phyloP scores from a whole-genome alignment of 2,329 filamentous ascomycete species.

The Sarocladium strictum region DNA sequence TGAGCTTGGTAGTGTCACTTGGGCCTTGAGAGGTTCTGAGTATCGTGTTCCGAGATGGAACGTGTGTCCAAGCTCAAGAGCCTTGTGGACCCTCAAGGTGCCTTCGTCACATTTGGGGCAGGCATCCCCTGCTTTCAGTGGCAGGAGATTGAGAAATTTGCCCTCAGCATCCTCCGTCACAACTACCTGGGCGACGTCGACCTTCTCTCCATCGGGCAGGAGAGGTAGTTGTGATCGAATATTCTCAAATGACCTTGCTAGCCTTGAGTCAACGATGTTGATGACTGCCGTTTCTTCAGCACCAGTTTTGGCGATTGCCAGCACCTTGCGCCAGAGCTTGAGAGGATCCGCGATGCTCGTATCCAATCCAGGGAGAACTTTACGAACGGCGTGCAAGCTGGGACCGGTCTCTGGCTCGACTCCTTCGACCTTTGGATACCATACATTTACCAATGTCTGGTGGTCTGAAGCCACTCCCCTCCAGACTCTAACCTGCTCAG shows the following conservation, averaged over 20 bases:
- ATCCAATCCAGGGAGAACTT: constrained; percentile 61
- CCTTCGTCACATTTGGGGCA: constrained; percentile 67
- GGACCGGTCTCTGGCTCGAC: constrained; percentile 14
- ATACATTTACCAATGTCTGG: constrained; percentile 62
- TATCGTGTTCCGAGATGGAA: constrained; percentile 92
- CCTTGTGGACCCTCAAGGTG: constrained; percentile 58
- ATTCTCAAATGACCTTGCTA: constrained; percentile 19
- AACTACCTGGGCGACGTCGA: constrained; percentile 7
- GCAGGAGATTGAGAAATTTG: constrained; percentile 52
- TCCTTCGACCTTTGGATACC: constrained; percentile 45
- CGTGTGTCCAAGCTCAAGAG: constrained; percentile 89
- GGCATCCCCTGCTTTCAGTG: constrained; percentile 58
- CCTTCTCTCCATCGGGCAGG: constrained; percentile 14
- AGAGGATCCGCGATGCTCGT: constrained; percentile 57
- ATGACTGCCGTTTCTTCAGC: constrained; percentile 13
- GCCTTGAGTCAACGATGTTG: constrained; percentile 28
- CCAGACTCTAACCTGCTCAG: constrained; percentile 39
- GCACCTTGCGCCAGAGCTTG: constrained; percentile 40
- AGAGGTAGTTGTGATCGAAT: constrained; percentile 20
- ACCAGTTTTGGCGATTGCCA: neutral
- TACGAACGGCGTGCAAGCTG: constrained; percentile 58
- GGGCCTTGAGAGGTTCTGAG: constrained; percentile 65
- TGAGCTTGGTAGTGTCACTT: constrained; percentile 37
- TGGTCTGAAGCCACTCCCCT: constrained; percentile 63
- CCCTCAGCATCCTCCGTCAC: constrained; percentile 10